A percentile compares a stretch with the other conserved stretches of the same genome.
Evolutionary conservation across 73 alveolate genomes (phyloP).

Genomic region (Paramecium caudatum): DNA sequence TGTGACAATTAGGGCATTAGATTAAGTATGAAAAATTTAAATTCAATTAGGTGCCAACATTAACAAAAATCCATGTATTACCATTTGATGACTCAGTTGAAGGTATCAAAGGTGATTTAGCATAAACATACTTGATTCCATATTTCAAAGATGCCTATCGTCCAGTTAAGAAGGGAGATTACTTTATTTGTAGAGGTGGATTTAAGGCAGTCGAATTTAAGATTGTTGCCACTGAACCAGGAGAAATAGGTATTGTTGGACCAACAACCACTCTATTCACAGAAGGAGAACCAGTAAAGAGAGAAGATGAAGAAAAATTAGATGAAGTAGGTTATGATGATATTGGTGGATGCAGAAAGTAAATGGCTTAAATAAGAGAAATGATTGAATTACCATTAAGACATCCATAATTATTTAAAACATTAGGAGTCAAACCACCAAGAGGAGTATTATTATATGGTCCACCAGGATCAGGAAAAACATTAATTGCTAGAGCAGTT

Average conservation of each 20-base stretch:
- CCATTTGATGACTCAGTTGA: conserved; percentile 99
- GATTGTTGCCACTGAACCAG: conserved; percentile 99
- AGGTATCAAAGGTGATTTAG: conserved; percentile 97
- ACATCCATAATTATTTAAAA: conserved; percentile 97
- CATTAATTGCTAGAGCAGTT: conserved; percentile 98
- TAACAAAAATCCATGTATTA: conserved; percentile 95
- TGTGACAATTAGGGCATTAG: conserved; percentile 60
- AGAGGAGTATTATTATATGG: conserved; percentile 98
- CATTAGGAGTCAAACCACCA: conserved; percentile 99
- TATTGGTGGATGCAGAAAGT: conserved; percentile 99
- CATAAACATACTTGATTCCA: conserved; percentile 97
- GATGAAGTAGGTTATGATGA: conserved; percentile 99
- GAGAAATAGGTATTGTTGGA: conserved; percentile 96
- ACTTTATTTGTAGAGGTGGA: conserved; percentile 99
- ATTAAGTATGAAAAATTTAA: conserved; percentile 9
- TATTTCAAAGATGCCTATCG: conserved; percentile 99
- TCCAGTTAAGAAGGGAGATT: conserved; percentile 98
- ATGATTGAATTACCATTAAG: conserved; percentile 98
- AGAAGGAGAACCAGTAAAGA: conserved; percentile 97
- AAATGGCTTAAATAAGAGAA: conserved; percentile 98
- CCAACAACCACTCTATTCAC: conserved; percentile 98
- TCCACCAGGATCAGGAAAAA: conserved; percentile 98
- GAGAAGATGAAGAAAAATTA: conserved; percentile 95
- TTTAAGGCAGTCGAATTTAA: conserved; percentile 98
- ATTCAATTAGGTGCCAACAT: conserved; percentile 86